Base-by-base conservation (phyloP, 2,329 filamentous ascomycete genomes). In the Lachnellula subtilissima region DNA sequence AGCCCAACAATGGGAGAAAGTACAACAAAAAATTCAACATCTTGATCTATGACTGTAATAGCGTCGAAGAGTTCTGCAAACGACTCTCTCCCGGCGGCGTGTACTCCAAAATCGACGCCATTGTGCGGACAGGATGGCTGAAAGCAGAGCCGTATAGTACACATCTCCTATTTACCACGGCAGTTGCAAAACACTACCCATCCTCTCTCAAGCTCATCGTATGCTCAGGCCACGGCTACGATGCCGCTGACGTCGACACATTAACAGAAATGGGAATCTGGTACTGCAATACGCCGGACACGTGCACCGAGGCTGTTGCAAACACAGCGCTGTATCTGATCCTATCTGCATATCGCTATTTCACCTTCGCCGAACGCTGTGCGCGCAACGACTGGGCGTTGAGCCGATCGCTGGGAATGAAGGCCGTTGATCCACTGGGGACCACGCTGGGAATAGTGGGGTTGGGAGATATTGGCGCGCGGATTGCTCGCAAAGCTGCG, bases 401-500 rank as follows among this genome's bases (percentile, higher is more conserved):
- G 23, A 59, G 53, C 56, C 56, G 58, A 19, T 58, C 32, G 47
- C 55, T 65, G 56, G 64, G 63, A 28, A 48, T 48, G 19, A 50
- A 51, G 51, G 65, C 60, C 40, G 61, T 61, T 25, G 64, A 68
- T 32, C 69, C 69, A 7, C 50, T 54, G 32, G 67, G 67, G 19
- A 62, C 63, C 50, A 60, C 61, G 2, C 59, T 71, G 2, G 71
- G 66, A n/a, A 64, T 73, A 32, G 63, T 73, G 19, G 72, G 71
- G 2, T 64, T 72, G 51, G 72, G 72, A 7, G 66, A 69, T 42
- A 72, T 73, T 42, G 71, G 71, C 6, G 58, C 65, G 23, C 63
- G 63, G 4, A 66, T 70, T 48, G 70, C 65, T 4, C 59, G 63
- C 17, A 68, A 67, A 48, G 60, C 65, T 7, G 39, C 50, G 23